Base-by-base conservation (phyloP, 768 basidiomycete genomes). In the Tephrocybe rancida region DNA sequence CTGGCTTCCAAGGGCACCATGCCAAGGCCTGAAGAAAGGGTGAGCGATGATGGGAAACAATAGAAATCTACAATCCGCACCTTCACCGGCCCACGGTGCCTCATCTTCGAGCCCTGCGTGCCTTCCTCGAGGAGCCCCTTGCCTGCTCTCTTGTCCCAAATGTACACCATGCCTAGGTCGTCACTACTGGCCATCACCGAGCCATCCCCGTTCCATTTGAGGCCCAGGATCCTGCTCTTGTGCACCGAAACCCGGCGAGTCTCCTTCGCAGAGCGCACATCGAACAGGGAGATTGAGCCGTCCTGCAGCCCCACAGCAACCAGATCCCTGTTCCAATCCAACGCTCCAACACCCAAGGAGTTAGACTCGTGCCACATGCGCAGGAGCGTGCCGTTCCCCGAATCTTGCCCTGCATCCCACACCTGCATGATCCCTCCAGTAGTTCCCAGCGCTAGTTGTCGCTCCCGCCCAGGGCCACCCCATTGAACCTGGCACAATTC, bases 1-100 rank as follows among this genome's bases (percentile, higher is more conserved):
- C 82, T 0, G 82, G 76, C 62, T 89, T 85, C 91, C 91, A 94
- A 0, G 91, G 87, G 57, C 88, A 91, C 88, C 92, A 94, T 1
- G 91, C 88, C 49, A 94, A 73, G 1, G 91, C 88, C 88, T 88
- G 55, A 19, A 54, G 19, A 50, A 52, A n/a, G 44, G 30, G 41
- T 50, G 42, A 43, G 30, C 37, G 19, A 61, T 45, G 7, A 13
- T 16, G 14, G n/a, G 3, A 30, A 16, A 11, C 29, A 26, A 34
- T 45, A 22, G 39, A 3, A 39, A 41, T 19, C 49, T 30, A 35
- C n/a, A 18, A 24, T 19, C 19, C 42, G 14, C 24, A 75, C 80
- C 71, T 83, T 82, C 37, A 83, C 81, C 0, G 88, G 85, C 0
- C 84, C 88, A 0, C 82, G 82, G 64, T 90, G 88, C 62, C 83